These are phyloP conservation scores for Setomelanomma holmii DNA, from an alignment of 2,329 filamentous ascomycete species.

Conservation along the genomic window DNA sequence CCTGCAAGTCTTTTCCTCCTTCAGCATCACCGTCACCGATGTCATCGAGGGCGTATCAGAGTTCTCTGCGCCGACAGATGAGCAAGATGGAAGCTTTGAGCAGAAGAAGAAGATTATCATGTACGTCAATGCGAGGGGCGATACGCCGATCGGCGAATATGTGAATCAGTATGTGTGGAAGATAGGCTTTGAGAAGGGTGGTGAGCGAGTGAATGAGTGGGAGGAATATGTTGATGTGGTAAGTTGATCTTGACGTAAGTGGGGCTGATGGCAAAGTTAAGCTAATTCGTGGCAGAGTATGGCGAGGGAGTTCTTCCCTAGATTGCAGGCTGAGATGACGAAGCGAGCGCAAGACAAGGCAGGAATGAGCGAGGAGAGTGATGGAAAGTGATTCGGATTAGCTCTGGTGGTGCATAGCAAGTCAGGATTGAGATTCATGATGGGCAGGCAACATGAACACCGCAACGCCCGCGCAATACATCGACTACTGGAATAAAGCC, in stretches of 20 bases:
- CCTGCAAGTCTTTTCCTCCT: conserved; percentile 38
- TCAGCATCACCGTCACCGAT: conserved; percentile 38
- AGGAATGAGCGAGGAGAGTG: neutral
- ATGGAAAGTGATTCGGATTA: neutral
- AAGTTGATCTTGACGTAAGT: neutral
- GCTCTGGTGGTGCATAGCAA: too few relatives aligned
- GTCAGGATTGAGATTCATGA: too few relatives aligned
- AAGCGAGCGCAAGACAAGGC: conserved; percentile 4
- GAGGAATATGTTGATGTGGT: conserved; percentile 38
- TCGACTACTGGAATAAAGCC: too few relatives aligned
- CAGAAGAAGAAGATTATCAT: conserved; percentile 34
- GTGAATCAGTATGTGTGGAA: conserved; percentile 42
- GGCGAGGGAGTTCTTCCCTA: conserved; percentile 37
- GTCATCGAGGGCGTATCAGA: conserved; percentile 36
- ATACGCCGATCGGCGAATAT: conserved; percentile 35
- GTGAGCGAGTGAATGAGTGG: conserved; percentile 22
- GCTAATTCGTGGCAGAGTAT: conserved; percentile 16
- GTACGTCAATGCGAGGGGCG: conserved; percentile 40
- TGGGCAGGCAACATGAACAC: too few relatives aligned
- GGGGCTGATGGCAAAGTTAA: neutral
- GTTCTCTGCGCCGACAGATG: neutral
- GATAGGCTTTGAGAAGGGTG: conserved; percentile 24
- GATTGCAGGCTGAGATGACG: conserved; percentile 26
- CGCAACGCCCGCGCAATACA: too few relatives aligned
- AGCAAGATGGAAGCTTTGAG: neutral